These are phyloP conservation scores for Calycina herbarum DNA, from an alignment of 2,329 filamentous ascomycete species.

Conservation along the genomic window DNA sequence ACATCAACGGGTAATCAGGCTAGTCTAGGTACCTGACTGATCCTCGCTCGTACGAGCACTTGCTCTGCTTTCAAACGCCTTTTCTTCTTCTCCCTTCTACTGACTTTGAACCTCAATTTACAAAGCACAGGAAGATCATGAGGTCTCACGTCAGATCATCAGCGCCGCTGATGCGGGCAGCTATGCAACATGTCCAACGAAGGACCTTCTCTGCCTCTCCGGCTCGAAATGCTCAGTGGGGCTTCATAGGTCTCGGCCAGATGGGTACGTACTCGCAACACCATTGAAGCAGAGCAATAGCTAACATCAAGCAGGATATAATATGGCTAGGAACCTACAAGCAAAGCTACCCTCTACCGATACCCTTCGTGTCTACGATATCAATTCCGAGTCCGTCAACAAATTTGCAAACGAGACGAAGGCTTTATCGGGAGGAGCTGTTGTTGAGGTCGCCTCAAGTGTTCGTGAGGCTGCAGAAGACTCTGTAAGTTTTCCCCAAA, in stretches of 20 bases:
- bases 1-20: background rate
- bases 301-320: slow-evolving; percentile 53
- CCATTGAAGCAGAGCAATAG: slow-evolving; percentile 14
- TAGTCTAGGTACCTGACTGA: background rate
- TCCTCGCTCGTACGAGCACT: slow-evolving; percentile 1
- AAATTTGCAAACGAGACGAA: slow-evolving; percentile 53
- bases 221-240: slow-evolving; percentile 51
- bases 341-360: slow-evolving; percentile 64
- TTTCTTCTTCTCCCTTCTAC: background rate
- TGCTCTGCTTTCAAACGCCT: background rate
- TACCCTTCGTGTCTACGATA: slow-evolving; percentile 63
- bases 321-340: slow-evolving; percentile 71
- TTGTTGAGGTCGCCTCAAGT: slow-evolving; percentile 55
- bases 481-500: slow-evolving; percentile 53
- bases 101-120: slow-evolving; percentile 3
- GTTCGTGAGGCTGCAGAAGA: slow-evolving; percentile 65
- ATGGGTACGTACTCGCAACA: slow-evolving; percentile 51
- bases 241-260: slow-evolving; percentile 59
- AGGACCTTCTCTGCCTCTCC: slow-evolving; percentile 47
- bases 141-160: slow-evolving; percentile 29
- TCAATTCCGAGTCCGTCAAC: slow-evolving; percentile 57
- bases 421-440: slow-evolving; percentile 41
- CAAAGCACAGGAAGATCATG: slow-evolving; percentile 24
- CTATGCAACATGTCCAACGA: slow-evolving; percentile 26
- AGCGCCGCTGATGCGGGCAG: slow-evolving; percentile 27